Evolutionary conservation across 345 rosid genomes (phyloP).

Genomic region (Physaria fendleri): DNA sequence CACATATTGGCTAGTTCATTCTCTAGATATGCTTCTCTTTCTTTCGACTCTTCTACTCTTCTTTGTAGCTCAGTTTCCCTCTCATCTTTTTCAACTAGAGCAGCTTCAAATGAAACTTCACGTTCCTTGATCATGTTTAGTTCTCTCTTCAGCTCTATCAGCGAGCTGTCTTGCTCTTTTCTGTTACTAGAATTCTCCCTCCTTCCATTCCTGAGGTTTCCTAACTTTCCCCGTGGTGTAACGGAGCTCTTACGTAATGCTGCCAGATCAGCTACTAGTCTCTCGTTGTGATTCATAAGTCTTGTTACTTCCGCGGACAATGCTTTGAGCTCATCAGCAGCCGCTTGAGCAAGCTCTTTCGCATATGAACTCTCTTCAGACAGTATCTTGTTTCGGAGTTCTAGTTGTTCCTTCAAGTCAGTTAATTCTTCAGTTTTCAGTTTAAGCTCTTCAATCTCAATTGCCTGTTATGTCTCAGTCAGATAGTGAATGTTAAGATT

Average conservation of each 20-base stretch:
- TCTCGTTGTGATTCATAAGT: slow-evolving; percentile 83
- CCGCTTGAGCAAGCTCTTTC: slow-evolving; percentile 95
- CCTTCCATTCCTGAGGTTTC: slow-evolving; percentile 47
- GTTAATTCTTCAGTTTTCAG: slow-evolving; percentile 45
- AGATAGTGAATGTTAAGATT: background rate
- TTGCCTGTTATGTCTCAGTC: slow-evolving; percentile 38
- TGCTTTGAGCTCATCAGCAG: slow-evolving; percentile 96
- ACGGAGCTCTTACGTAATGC: slow-evolving; percentile 44
- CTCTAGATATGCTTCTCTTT: slow-evolving; percentile 90
- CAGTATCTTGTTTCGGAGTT: slow-evolving; percentile 59
- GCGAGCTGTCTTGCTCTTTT: slow-evolving; percentile 50
- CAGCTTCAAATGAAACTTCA: slow-evolving; percentile 63
- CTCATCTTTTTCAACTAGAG: slow-evolving; percentile 59
- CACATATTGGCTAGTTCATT: slow-evolving; percentile 98
- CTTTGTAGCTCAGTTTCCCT: slow-evolving; percentile 70
- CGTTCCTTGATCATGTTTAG: slow-evolving; percentile 56
- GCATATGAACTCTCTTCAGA: slow-evolving; percentile 94
- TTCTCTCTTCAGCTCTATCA: slow-evolving; percentile 71
- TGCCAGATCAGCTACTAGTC: slow-evolving; percentile 54
- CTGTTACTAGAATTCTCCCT: slow-evolving; percentile 40
- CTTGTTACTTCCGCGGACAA: slow-evolving; percentile 90
- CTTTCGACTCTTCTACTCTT: slow-evolving; percentile 76
- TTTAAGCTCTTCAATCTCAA: slow-evolving; percentile 67
- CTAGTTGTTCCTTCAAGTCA: slow-evolving; percentile 58
- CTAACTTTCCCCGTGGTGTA: slow-evolving; percentile 36